phyloP scores from a whole-genome alignment of 2,329 filamentous ascomycete species.

The Arthrobotrys sinensis region DNA sequence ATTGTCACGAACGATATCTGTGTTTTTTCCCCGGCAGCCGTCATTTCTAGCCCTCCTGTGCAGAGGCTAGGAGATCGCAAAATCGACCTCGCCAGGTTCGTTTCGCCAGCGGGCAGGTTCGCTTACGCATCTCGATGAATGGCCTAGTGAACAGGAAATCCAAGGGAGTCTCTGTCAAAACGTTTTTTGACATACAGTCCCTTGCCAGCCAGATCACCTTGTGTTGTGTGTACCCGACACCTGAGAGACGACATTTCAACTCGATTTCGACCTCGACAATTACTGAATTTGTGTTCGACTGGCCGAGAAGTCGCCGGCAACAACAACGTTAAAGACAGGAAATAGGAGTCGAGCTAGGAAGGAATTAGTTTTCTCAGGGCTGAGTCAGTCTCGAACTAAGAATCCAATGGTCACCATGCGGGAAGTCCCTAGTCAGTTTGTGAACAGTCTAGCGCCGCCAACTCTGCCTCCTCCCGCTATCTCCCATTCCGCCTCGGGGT shows the following conservation, averaged over 20 bases:
- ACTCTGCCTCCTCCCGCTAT: conserved; percentile 58
- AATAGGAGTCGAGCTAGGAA: conserved; percentile 16
- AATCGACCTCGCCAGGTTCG: conserved; percentile 25
- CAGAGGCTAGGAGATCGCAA: conserved; percentile 32
- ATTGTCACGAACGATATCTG: conserved; percentile 27
- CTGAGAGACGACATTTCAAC: conserved; percentile 14
- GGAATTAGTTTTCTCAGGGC: conserved; percentile 28
- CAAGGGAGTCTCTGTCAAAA: conserved; percentile 54
- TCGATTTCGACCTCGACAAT: conserved; percentile 15
- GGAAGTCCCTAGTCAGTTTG: conserved; percentile 60
- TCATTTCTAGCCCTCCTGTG: conserved; percentile 15
- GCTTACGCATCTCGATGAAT: conserved; percentile 59
- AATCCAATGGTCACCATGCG: conserved; percentile 60
- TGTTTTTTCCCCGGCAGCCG: conserved; percentile 23
- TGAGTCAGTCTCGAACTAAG: conserved; percentile 29
- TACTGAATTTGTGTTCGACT: conserved; percentile 23
- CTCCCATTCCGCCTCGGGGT: conserved; percentile 57
- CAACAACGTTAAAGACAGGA: conserved; percentile 6
- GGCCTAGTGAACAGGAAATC: conserved; percentile 39
- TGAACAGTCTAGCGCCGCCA: conserved; percentile 60
- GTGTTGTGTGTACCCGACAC: conserved; percentile 48
- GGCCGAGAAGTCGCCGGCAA: conserved; percentile 1
- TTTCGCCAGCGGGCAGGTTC: conserved; percentile 47
- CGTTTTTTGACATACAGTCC: conserved; percentile 31
- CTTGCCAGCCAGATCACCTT: conserved; percentile 35